Evolutionary conservation across 352 stramenopile genomes (phyloP).

Genomic region (Phytophthora cactorum): DNA sequence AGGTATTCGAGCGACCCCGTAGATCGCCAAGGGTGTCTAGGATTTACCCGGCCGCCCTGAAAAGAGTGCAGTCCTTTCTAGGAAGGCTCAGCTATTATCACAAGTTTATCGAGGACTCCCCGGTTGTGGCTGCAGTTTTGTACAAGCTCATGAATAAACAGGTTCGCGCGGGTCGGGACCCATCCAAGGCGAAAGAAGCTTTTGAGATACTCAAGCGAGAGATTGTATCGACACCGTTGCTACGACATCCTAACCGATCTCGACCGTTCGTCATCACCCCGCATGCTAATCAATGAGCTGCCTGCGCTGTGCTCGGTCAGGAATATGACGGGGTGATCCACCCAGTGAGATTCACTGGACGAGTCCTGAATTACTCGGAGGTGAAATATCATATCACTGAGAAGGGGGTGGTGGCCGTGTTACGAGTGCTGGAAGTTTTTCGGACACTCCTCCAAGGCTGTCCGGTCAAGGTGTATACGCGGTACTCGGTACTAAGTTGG

Average conservation of each 20-base stretch:
- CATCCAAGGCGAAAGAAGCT: background rate
- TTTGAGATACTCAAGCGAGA: background rate
- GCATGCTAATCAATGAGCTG: background rate
- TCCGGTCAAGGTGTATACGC: background rate
- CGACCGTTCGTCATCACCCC: background rate
- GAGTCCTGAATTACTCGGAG: no score
- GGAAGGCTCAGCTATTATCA: background rate
- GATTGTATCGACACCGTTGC: background rate
- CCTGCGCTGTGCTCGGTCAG: no score
- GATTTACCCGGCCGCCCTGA: background rate
- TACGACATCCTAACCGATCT: background rate
- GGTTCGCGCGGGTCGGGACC: background rate
- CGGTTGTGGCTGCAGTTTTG: background rate
- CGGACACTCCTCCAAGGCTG: background rate
- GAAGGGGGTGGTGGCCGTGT: slow-evolving; percentile 2
- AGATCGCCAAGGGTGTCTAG: background rate
- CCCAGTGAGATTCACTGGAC: no score
- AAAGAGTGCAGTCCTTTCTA: background rate
- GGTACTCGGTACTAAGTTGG: slow-evolving; percentile 16
- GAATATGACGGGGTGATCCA: no score
- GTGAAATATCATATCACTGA: no score
- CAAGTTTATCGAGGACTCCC: background rate
- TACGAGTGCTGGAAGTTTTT: slow-evolving; percentile 1
- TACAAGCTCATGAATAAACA: background rate
- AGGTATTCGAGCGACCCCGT: background rate